These are phyloP conservation scores for Phlyctochytrium arcticum DNA, from an alignment of 192 early-diverging fungal genomes.

Conservation along the genomic window DNA sequence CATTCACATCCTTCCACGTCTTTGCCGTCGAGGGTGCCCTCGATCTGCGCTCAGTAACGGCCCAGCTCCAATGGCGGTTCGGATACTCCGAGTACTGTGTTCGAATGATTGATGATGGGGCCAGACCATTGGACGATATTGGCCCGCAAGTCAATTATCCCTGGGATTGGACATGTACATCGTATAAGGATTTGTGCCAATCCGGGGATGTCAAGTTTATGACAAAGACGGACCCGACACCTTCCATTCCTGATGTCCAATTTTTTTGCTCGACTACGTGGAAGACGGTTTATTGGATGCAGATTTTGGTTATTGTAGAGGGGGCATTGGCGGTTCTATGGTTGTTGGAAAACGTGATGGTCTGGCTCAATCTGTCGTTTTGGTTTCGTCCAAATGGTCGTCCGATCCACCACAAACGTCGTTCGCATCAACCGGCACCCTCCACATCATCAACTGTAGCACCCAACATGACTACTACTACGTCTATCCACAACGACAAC, in stretches of 20 bases:
- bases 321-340: slow-evolving; percentile 11
- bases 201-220: background rate
- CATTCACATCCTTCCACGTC: background rate
- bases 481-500: too few relatives aligned
- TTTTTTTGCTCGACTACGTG: slow-evolving; percentile 6
- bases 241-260: background rate
- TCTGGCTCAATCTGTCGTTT: slow-evolving; percentile 9
- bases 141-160: slow-evolving; percentile 2
- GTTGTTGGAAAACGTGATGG: slow-evolving; percentile 13
- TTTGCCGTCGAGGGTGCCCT: background rate
- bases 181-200: slow-evolving; percentile 2
- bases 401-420: background rate
- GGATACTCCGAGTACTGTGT: slow-evolving; percentile 2
- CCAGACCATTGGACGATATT: background rate
- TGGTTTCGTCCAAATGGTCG: slow-evolving; percentile 5
- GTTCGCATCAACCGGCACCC: too few relatives aligned
- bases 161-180: background rate
- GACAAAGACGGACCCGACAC: slow-evolving; percentile 8
- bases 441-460: too few relatives aligned
- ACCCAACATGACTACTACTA: too few relatives aligned
- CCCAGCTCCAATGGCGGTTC: slow-evolving; percentile 2
- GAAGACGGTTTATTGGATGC: background rate
- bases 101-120: slow-evolving; percentile 4
- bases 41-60: background rate
- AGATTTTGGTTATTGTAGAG: background rate